Evolutionary conservation across 306 rosid species (phyloP).

Genomic region (Abrus pulchellus): DNA sequence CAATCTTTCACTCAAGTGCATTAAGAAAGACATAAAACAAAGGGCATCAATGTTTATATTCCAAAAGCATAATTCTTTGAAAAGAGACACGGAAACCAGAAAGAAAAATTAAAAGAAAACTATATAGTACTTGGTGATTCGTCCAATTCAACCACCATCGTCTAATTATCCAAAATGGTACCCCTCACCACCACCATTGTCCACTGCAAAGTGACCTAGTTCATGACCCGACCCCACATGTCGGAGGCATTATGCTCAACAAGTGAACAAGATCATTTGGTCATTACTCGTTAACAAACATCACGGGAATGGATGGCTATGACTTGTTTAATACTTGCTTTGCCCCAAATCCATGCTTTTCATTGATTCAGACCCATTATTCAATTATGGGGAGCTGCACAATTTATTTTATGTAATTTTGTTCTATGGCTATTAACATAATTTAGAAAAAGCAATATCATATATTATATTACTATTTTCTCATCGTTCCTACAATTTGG

Average conservation of each 20-base stretch:
- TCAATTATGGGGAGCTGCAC: conserved; percentile 30
- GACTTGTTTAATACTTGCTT: conserved; percentile 41
- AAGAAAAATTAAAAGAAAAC: background rate
- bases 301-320: conserved; percentile 48
- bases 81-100: background rate
- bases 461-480: background rate
- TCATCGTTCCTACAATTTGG: background rate
- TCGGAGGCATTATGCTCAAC: conserved; percentile 66
- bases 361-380: conserved; percentile 35
- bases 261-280: conserved; percentile 39
- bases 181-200: conserved; percentile 52
- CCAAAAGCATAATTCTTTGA: background rate
- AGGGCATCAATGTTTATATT: background rate
- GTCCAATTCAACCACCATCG: conserved; percentile 44
- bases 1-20: background rate
- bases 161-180: conserved; percentile 37
- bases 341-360: conserved; percentile 39
- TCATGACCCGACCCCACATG: conserved; percentile 65
- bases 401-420: background rate
- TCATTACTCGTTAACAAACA: conserved; percentile 38
- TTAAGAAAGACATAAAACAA: background rate
- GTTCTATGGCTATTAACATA: background rate
- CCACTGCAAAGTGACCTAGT: conserved; percentile 58
- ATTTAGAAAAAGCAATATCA: background rate
- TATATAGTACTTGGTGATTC: background rate